Percentiles rank a stretch among this genome's conserved stretches.
phyloP scores from a whole-genome alignment of 2,329 filamentous ascomycete species.

The Hypomyces rosellus region DNA sequence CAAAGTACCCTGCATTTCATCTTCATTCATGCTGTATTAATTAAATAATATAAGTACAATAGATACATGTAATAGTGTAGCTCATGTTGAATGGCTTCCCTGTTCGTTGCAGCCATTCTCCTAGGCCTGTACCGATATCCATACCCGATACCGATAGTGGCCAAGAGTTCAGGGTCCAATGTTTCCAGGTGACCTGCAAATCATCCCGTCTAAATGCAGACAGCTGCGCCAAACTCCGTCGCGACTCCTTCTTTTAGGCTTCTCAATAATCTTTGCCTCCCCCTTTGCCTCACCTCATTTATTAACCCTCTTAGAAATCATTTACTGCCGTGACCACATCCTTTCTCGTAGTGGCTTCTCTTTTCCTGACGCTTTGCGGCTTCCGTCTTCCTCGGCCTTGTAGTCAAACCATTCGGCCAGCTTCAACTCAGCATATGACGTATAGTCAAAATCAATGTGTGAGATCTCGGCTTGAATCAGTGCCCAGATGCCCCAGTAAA shows the following conservation, averaged over 20 bases:
- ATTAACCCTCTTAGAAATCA: slow-evolving; percentile 9
- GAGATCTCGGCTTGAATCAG: slow-evolving; percentile 92
- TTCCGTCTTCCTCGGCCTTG: slow-evolving; percentile 67
- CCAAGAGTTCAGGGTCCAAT: slow-evolving; percentile 1
- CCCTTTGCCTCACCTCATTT: slow-evolving; percentile 6
- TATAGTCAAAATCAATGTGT: slow-evolving; percentile 95
- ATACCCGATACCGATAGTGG: slow-evolving; percentile 1
- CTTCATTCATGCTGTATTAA: no score
- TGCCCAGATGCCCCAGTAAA: slow-evolving; percentile 92
- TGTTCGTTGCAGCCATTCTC: slow-evolving; percentile 18
- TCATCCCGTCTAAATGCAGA: neutral
- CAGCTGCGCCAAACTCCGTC: no score
- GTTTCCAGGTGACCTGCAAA: neutral
- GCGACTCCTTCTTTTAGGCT: no score
- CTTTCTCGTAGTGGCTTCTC: slow-evolving; percentile 69
- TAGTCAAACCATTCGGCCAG: slow-evolving; percentile 91
- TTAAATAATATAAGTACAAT: no score
- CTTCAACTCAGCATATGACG: slow-evolving; percentile 77
- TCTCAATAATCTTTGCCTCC: neutral
- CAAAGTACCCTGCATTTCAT: no score
- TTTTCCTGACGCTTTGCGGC: slow-evolving; percentile 43
- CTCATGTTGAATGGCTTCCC: slow-evolving; percentile 30
- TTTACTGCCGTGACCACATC: slow-evolving; percentile 57
- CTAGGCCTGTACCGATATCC: slow-evolving; percentile 3
- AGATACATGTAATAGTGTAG: slow-evolving; percentile 15